Evolutionary conservation across 192 early-diverging fungal species (phyloP).

Genomic region (Umbelopsis isabellina): DNA sequence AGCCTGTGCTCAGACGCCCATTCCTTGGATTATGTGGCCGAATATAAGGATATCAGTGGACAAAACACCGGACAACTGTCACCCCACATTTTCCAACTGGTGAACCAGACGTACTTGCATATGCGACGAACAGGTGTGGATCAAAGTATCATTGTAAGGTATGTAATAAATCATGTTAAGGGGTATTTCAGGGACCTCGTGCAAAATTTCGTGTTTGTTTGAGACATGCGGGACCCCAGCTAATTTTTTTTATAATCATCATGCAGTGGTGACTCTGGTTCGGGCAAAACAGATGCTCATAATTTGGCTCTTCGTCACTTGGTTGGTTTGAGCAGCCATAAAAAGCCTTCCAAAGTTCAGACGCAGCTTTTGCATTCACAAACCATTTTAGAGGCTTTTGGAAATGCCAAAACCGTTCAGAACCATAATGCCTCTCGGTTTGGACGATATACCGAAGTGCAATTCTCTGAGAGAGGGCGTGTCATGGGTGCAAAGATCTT

Average conservation of each 20-base stretch:
- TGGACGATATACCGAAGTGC: constrained; percentile 85
- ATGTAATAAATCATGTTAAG: constrained; percentile 20
- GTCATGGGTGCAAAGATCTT: constrained; percentile 86
- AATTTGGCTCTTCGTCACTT: constrained; percentile 68
- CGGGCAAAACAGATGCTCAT: constrained; percentile 85
- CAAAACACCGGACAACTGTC: constrained; percentile 48
- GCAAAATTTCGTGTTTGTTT: constrained; percentile 22
- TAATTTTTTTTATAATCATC: constrained; percentile 16
- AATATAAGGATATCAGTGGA: constrained; percentile 61
- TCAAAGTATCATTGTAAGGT: constrained; percentile 43
- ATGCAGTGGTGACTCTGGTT: constrained; percentile 81
- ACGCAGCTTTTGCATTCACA: constrained; percentile 71
- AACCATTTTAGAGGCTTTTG: constrained; percentile 85
- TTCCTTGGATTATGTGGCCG: constrained; percentile 70
- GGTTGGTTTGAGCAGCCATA: constrained; percentile 68
- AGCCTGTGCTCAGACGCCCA: constrained; percentile 27
- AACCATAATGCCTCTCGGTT: constrained; percentile 85
- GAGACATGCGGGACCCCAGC: constrained; percentile 2
- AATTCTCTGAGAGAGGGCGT: constrained; percentile 90
- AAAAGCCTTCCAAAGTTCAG: constrained; percentile 72
- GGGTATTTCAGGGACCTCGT: constrained; percentile 7
- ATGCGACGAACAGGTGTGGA: constrained; percentile 77
- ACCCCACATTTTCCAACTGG: constrained; percentile 78
- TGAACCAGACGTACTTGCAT: constrained; percentile 78
- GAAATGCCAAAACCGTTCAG: constrained; percentile 75